These are phyloP conservation scores for Climacium dendroides DNA, from an alignment of 225 moss, liverwort and hornwort genomes.

Conservation along the genomic window DNA sequence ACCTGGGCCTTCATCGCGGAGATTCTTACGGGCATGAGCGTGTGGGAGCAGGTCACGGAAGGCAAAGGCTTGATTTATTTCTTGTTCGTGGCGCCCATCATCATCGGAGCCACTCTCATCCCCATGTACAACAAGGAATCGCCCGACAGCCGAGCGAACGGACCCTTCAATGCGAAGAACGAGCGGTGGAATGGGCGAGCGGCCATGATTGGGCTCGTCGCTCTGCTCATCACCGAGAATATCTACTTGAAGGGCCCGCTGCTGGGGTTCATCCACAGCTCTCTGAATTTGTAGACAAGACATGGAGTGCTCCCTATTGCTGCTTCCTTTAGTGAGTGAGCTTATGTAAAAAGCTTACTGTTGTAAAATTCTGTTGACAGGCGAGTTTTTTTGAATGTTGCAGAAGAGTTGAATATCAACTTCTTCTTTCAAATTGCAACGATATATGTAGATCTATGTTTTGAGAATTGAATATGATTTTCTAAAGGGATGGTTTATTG, in stretches of 20 bases:
- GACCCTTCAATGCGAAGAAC: conserved; percentile 57
- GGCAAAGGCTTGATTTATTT: conserved; percentile 53
- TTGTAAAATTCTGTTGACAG: background rate
- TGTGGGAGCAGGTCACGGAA: conserved; percentile 34
- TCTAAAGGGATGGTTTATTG: background rate
- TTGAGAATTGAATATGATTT: background rate
- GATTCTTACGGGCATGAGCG: conserved; percentile 18
- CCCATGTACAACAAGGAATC: conserved; percentile 63
- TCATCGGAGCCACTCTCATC: conserved; percentile 58
- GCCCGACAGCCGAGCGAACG: conserved; percentile 42
- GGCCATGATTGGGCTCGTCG: conserved; percentile 61
- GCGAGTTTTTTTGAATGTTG: background rate
- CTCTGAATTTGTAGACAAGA: conserved; percentile 5
- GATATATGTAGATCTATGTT: background rate
- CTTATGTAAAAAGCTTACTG: background rate
- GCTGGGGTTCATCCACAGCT: conserved; percentile 18
- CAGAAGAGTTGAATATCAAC: background rate
- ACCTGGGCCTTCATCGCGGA: conserved; percentile 63
- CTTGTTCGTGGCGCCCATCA: conserved; percentile 31
- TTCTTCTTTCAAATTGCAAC: background rate
- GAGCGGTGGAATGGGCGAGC: conserved; percentile 75
- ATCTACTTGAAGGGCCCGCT: conserved; percentile 18
- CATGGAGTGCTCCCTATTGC: background rate
- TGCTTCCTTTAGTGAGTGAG: background rate
- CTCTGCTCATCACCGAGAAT: conserved; percentile 37